Conservation (phyloP, 306 rosid genomes). For the Quercus agrifolia region DNA sequence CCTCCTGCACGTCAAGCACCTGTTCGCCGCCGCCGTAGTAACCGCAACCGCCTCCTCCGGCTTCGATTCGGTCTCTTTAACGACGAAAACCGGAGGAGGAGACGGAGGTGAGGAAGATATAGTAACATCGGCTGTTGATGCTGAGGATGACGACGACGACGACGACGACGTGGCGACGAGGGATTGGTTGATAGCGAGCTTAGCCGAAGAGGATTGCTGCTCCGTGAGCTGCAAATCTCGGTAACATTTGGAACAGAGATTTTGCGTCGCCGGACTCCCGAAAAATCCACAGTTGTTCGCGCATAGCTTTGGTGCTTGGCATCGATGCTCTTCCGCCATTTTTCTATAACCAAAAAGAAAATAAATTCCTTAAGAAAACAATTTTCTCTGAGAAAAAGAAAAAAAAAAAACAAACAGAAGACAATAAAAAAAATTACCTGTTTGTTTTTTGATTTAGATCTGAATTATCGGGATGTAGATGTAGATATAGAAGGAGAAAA, state of each 20-base stretch:
- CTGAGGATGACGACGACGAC: not conserved
- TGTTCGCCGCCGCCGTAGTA: conserved; percentile 18
- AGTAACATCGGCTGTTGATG: not conserved
- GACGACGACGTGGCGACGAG: conserved; percentile 21
- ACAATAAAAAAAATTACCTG: too few species aligned
- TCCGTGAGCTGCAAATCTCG: conserved; percentile 68
- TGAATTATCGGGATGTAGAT: not conserved
- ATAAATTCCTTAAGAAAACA: not conserved
- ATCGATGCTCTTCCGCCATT: conserved; percentile 89
- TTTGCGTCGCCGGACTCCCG: conserved; percentile 61
- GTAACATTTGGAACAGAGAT: conserved; percentile 73
- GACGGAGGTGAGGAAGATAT: not conserved
- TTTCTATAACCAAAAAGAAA: not conserved
- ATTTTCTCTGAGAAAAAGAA: not conserved
- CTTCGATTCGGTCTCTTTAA: not conserved
- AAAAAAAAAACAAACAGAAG: too few species aligned
- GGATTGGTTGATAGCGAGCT: conserved; percentile 57
- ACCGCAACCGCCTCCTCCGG: too few species aligned
- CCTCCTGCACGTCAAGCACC: conserved; percentile 60
- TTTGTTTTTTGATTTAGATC: not conserved
- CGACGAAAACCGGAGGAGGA: not conserved
- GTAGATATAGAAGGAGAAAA: not conserved
- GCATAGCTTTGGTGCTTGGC: conserved; percentile 72
- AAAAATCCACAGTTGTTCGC: conserved; percentile 83
- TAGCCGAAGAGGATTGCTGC: conserved; percentile 57